Evolutionary conservation across 345 rosid species (phyloP).

Genomic region (Corchorus capsularis): DNA sequence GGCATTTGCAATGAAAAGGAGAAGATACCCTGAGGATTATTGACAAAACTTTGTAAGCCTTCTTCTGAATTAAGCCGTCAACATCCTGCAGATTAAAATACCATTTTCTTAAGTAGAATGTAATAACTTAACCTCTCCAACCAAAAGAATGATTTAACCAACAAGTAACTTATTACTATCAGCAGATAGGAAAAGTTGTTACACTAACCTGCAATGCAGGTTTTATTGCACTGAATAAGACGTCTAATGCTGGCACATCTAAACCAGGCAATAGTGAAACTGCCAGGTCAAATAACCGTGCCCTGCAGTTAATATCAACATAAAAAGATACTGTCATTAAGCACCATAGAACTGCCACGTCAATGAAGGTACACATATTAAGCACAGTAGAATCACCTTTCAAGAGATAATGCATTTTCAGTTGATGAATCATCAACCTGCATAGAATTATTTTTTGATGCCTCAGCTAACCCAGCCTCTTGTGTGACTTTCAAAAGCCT

Average conservation of each 20-base stretch:
- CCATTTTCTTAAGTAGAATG: background rate
- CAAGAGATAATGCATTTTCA: slow-evolving; percentile 41
- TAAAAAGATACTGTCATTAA: slow-evolving; percentile 5
- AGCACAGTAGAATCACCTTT: slow-evolving; percentile 48
- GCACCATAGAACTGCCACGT: background rate
- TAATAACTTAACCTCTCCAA: background rate
- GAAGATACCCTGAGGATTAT: slow-evolving; percentile 65
- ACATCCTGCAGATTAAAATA: slow-evolving; percentile 56
- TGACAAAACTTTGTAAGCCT: slow-evolving; percentile 91
- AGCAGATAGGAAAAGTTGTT: slow-evolving; percentile 17
- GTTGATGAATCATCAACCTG: slow-evolving; percentile 48
- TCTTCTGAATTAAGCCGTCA: slow-evolving; percentile 82
- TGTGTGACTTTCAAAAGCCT: slow-evolving; percentile 68
- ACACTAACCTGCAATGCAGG: slow-evolving; percentile 78
- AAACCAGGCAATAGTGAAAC: slow-evolving; percentile 82
- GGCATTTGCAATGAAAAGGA: slow-evolving; percentile 7
- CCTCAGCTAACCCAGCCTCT: slow-evolving; percentile 51
- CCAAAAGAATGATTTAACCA: slow-evolving; percentile 8
- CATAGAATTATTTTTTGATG: slow-evolving; percentile 50
- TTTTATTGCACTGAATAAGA: slow-evolving; percentile 60
- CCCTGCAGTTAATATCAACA: slow-evolving; percentile 54
- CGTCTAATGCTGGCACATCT: slow-evolving; percentile 52
- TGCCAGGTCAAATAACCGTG: slow-evolving; percentile 73
- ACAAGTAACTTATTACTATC: slow-evolving; percentile 10
- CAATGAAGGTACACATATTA: slow-evolving; percentile 9